Evolutionary conservation across 2,329 filamentous ascomycete species (phyloP).

Genomic region (Aspergillus sp.): DNA sequence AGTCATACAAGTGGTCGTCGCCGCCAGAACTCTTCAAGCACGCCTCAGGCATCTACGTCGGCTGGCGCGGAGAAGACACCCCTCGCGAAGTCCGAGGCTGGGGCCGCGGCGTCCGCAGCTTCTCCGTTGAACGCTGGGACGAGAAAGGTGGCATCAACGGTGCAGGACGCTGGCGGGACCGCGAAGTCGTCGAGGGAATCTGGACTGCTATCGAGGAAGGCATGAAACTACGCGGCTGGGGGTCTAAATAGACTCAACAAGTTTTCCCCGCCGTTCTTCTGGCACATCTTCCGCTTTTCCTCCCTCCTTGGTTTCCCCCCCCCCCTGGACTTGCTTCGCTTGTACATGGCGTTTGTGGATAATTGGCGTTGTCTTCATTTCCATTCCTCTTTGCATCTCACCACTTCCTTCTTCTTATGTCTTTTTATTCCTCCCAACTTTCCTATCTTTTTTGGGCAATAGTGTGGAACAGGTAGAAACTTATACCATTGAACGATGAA

Average conservation of each 20-base stretch:
- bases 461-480: too few relatives aligned
- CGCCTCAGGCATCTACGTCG: constrained; percentile 82
- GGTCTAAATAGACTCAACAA: constrained; percentile 25
- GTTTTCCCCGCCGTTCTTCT: not conserved
- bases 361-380: not conserved
- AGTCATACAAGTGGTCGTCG: constrained; percentile 93
- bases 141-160: constrained; percentile 43
- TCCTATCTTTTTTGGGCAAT: too few relatives aligned
- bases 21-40: constrained; percentile 88
- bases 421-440: not conserved
- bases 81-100: constrained; percentile 78
- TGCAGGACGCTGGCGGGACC: constrained; percentile 70
- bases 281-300: not conserved
- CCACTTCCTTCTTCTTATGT: not conserved
- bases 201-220: constrained; percentile 86
- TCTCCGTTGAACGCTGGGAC: constrained; percentile 81
- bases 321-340: not conserved
- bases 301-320: not conserved
- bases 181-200: constrained; percentile 88
- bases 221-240: constrained; percentile 84
- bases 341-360: constrained; percentile 6
- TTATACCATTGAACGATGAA: too few relatives aligned
- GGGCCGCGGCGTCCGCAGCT: constrained; percentile 79
- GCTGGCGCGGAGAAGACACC: constrained; percentile 80
- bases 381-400: not conserved